Evolutionary conservation across 352 stramenopile species (phyloP).

Genomic region (Pilasporangium apinafurcum): DNA sequence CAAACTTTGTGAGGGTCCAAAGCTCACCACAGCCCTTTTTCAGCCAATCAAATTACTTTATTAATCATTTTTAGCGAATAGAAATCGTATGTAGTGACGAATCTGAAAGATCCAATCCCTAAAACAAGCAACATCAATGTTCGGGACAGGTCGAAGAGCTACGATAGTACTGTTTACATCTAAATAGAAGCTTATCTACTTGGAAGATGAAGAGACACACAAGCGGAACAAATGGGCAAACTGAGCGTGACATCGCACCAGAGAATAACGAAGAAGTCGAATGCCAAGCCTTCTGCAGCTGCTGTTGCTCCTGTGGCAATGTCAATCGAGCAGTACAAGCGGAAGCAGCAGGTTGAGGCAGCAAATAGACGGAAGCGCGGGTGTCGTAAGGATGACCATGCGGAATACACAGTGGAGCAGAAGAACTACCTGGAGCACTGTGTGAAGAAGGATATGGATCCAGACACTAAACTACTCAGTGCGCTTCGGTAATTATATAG

Average conservation of each 20-base stretch:
- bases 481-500: constrained; percentile 16
- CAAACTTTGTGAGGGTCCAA: constrained; percentile 9
- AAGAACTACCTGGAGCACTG: constrained; percentile 51
- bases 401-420: constrained; percentile 27
- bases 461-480: constrained; percentile 32
- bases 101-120: constrained; percentile 9
- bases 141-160: neutral
- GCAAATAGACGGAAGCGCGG: constrained; percentile 9
- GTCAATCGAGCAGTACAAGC: constrained; percentile 59
- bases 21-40: neutral
- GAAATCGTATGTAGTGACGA: neutral
- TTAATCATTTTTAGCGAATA: constrained; percentile 12
- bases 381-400: neutral
- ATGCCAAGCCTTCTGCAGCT: neutral
- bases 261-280: no score
- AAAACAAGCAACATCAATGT: constrained; percentile 4
- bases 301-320: constrained; percentile 10
- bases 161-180: neutral
- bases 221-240: neutral
- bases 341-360: constrained; percentile 40
- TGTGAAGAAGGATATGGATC: constrained; percentile 43
- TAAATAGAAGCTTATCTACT: constrained; percentile 1
- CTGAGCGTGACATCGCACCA: neutral
- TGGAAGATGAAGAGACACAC: neutral
- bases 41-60: constrained; percentile 6